phyloP scores from a whole-genome alignment of 2,329 filamentous ascomycete species.

The Madurella fahalii region DNA sequence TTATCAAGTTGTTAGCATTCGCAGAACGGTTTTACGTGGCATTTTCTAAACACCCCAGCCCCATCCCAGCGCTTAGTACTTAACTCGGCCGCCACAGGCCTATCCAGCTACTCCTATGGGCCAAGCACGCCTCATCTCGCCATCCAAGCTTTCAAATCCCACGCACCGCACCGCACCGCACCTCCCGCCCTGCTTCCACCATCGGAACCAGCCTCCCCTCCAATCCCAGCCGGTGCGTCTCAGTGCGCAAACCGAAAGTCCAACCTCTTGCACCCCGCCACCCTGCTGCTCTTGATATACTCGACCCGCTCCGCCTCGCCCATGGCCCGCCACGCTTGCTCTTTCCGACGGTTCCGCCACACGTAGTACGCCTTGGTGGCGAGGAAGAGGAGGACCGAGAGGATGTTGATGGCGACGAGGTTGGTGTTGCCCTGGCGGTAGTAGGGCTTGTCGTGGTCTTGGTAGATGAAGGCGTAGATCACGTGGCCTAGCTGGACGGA shows the following conservation, averaged over 20 bases:
- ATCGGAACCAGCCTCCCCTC: not conserved
- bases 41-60: too few relatives aligned
- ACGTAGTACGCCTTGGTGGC: slow-evolving; percentile 52
- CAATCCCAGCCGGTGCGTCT: not conserved
- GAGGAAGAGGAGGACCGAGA: slow-evolving; percentile 48
- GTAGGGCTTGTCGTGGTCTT: slow-evolving; percentile 49
- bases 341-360: slow-evolving; percentile 44
- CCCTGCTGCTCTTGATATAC: slow-evolving; percentile 44
- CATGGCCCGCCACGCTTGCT: slow-evolving; percentile 46
- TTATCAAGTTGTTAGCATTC: too few relatives aligned
- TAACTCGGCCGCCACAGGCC: too few relatives aligned
- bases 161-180: too few relatives aligned
- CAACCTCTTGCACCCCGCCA: slow-evolving; percentile 42
- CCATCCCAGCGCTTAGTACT: too few relatives aligned
- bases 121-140: too few relatives aligned
- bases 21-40: too few relatives aligned
- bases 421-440: slow-evolving; percentile 53
- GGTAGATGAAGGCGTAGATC: slow-evolving; percentile 44
- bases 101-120: too few relatives aligned
- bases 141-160: too few relatives aligned
- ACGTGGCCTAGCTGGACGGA: slow-evolving; percentile 35
- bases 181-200: not conserved
- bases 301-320: slow-evolving; percentile 42
- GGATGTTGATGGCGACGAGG: slow-evolving; percentile 46
- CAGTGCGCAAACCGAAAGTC: slow-evolving; percentile 42